These are phyloP conservation scores for Melanomma pulvis-pyrius DNA, from an alignment of 495 filamentous ascomycete genomes.

Conservation along the genomic window DNA sequence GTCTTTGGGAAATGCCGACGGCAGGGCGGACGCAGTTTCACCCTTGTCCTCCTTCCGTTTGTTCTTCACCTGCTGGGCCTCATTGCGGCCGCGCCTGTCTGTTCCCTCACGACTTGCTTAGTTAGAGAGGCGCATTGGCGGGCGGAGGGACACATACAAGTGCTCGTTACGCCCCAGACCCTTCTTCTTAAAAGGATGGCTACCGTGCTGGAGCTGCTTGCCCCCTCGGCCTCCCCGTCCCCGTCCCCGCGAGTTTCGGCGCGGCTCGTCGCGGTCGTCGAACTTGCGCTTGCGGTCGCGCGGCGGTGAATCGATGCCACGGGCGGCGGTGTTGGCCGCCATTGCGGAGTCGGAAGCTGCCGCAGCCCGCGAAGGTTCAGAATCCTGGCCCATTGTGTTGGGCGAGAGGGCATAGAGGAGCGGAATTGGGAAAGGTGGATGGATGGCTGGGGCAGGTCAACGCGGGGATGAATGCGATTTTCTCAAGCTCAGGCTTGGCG, in stretches of 20 bases:
- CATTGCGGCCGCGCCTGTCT: constrained; percentile 68
- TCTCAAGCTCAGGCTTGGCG: not conserved
- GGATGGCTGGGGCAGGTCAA: not conserved
- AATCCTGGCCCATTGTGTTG: constrained; percentile 21
- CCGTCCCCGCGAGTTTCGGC: not conserved
- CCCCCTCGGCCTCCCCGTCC: constrained; percentile 19
- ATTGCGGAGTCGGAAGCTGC: not conserved
- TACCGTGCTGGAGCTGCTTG: constrained; percentile 41
- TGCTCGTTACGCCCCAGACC: constrained; percentile 69
- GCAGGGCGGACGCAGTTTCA: constrained; percentile 50
- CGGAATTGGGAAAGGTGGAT: not conserved
- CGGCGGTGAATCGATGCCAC: not conserved
- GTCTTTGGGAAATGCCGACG: constrained; percentile 66
- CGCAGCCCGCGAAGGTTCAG: constrained; percentile 4
- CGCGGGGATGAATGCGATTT: not conserved
- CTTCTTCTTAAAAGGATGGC: constrained; percentile 56
- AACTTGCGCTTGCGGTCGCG: constrained; percentile 37
- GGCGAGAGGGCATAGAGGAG: constrained; percentile 22
- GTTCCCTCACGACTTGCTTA: constrained; percentile 61
- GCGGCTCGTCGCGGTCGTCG: constrained; percentile 17
- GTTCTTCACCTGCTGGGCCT: constrained; percentile 62
- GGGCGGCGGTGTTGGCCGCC: not conserved
- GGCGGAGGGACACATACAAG: constrained; percentile 53
- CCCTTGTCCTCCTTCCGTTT: constrained; percentile 51
- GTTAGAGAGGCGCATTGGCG: constrained; percentile 52